A percentile compares a stretch with the other conserved stretches of the same genome.
Conservation (phyloP, 2,329 filamentous ascomycete genomes). For the Fusarium pseudoanthophilum region DNA sequence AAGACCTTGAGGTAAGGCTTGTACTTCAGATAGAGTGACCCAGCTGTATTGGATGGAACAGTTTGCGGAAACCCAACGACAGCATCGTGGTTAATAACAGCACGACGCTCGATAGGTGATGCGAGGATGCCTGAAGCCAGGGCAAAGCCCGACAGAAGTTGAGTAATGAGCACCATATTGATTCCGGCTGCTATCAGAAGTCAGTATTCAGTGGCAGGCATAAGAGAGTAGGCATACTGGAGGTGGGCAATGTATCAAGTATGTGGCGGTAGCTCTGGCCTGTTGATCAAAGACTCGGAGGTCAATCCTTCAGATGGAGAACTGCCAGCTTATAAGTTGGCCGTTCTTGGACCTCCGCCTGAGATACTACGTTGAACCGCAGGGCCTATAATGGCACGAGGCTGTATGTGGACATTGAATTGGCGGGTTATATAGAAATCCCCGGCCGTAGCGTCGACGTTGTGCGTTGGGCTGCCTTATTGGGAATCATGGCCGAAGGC, state of each 20-base stretch:
- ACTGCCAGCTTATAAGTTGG: slow-evolving; percentile 18
- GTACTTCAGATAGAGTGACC: slow-evolving; percentile 49
- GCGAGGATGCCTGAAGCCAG: slow-evolving; percentile 36
- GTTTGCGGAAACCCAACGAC: slow-evolving; percentile 49
- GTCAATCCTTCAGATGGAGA: not conserved
- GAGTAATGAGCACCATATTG: slow-evolving; percentile 37
- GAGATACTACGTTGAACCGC: slow-evolving; percentile 20
- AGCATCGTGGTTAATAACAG: slow-evolving; percentile 47
- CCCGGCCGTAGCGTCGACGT: slow-evolving; percentile 15
- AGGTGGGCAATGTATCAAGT: not conserved
- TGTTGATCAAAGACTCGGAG: not conserved
- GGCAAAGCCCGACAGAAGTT: slow-evolving; percentile 34
- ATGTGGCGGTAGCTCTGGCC: not conserved
- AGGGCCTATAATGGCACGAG: slow-evolving; percentile 26
- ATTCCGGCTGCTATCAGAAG: not conserved
- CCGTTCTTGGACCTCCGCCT: not conserved
- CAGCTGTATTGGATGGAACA: slow-evolving; percentile 44
- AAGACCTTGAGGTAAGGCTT: slow-evolving; percentile 56
- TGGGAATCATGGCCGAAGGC: slow-evolving; percentile 37
- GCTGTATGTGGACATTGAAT: slow-evolving; percentile 37
- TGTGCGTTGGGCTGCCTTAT: slow-evolving; percentile 32
- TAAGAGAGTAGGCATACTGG: not conserved
- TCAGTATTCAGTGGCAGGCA: not conserved
- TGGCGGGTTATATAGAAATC: slow-evolving; percentile 35
- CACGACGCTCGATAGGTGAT: slow-evolving; percentile 43